These are phyloP conservation scores for Apiospora aurea DNA, from an alignment of 2,329 filamentous ascomycete species.

Conservation along the genomic window DNA sequence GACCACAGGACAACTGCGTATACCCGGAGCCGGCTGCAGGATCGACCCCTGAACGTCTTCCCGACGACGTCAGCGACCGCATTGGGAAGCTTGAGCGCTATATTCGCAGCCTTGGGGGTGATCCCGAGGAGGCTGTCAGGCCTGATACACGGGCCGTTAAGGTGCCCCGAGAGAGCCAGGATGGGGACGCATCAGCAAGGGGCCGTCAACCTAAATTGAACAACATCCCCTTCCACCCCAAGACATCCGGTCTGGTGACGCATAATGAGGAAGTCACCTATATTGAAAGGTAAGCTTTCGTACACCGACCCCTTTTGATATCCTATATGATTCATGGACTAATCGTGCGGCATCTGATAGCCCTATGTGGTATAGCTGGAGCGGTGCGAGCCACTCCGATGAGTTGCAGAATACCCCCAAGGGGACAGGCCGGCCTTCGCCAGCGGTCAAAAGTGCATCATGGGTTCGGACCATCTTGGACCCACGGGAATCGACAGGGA, in stretches of 20 bases:
- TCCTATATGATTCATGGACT: neutral
- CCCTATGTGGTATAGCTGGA: constrained; percentile 15
- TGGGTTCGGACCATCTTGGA: constrained; percentile 7
- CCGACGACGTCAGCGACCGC: neutral
- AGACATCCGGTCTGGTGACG: neutral
- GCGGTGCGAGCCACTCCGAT: neutral
- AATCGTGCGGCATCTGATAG: neutral
- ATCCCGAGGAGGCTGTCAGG: neutral
- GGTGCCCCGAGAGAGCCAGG: neutral
- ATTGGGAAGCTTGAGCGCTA: constrained; percentile 17
- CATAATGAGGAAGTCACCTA: constrained; percentile 13
- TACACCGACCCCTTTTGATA: neutral
- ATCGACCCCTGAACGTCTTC: neutral
- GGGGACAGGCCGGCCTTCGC: neutral
- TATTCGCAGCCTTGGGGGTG: constrained; percentile 14
- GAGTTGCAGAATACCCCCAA: neutral
- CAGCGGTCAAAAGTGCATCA: neutral
- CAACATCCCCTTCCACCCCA: constrained; percentile 8
- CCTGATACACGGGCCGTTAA: neutral
- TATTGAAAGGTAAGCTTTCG: neutral
- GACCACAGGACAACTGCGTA: constrained; percentile 22
- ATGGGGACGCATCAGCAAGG: neutral
- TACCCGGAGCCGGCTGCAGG: constrained; percentile 8
- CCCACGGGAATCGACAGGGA: neutral
- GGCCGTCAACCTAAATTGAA: neutral